Percentiles rank a stretch among this genome's conserved stretches.
Evolutionary conservation across 2,329 filamentous ascomycete species (phyloP).

Genomic region (Venturia carpophila): DNA sequence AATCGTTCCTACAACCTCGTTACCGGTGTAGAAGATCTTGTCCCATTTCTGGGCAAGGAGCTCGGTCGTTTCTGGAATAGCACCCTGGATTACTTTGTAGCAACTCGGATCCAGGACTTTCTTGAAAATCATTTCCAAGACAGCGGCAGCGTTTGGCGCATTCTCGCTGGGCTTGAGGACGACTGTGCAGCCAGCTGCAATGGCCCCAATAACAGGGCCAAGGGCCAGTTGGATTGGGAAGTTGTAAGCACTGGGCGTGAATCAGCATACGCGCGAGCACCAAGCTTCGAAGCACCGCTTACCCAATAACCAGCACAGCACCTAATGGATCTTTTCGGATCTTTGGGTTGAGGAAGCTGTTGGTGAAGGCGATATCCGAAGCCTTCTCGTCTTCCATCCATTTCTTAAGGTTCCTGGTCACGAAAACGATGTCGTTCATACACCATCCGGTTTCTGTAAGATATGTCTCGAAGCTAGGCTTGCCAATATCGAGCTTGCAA

Average conservation of each 20-base stretch:
- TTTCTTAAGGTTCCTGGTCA: conserved; percentile 67
- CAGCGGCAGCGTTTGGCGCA: conserved; percentile 65
- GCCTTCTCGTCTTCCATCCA: conserved; percentile 79
- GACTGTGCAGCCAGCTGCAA: conserved; percentile 83
- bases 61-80: conserved; percentile 68
- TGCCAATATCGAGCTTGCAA: conserved; percentile 68
- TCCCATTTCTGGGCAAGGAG: conserved; percentile 88
- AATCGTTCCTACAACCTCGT: conserved; percentile 58
- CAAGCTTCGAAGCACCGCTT: conserved; percentile 22
- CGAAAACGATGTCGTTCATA: conserved; percentile 72
- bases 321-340: conserved; percentile 86
- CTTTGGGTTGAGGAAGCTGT: conserved; percentile 61
- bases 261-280: conserved; percentile 12
- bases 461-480: conserved; percentile 65
- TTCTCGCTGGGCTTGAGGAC: conserved; percentile 87
- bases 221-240: conserved; percentile 79
- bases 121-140: conserved; percentile 71
- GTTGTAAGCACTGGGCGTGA: conserved; percentile 64
- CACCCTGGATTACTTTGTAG: conserved; percentile 75
- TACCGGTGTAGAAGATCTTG: conserved; percentile 96
- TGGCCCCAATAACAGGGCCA: conserved; percentile 76
- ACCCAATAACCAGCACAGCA: conserved; percentile 74
- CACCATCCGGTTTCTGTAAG: conserved; percentile 70
- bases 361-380: conserved; percentile 59
- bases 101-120: conserved; percentile 67